Conservation (phyloP, 2,329 filamentous ascomycete genomes). For the Fusarium poae region DNA sequence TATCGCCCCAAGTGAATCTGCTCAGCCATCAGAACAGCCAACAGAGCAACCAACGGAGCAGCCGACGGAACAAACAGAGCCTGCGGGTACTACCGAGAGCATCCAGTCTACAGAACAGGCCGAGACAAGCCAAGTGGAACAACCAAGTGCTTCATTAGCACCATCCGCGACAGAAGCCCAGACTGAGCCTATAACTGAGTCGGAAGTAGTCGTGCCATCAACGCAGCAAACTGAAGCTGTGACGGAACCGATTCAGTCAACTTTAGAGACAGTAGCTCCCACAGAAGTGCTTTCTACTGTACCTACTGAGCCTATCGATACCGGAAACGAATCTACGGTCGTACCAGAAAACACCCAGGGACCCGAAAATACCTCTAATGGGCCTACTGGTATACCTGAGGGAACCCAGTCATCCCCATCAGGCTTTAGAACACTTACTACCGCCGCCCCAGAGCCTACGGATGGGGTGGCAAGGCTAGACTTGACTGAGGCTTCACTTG, state of each 20-base stretch:
- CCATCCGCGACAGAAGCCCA: not conserved
- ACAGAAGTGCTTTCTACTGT: not conserved
- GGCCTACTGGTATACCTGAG: not conserved
- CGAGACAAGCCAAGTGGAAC: not conserved
- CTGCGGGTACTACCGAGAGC: fast-evolving
- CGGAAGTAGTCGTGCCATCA: not conserved
- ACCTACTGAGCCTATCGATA: not conserved
- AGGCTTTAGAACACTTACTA: not conserved
- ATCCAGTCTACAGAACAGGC: not conserved
- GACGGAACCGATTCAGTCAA: fast-evolving
- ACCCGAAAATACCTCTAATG: not conserved
- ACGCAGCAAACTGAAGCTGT: not conserved
- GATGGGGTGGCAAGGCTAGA: not conserved
- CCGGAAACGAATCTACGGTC: not conserved
- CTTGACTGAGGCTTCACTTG: not conserved
- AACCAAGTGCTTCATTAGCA: not conserved
- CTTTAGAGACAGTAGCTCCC: not conserved
- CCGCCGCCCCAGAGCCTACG: not conserved
- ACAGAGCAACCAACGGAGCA: no score
- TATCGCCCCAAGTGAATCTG: not conserved
- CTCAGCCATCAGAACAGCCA: not conserved
- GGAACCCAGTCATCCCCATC: not conserved
- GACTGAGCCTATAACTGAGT: not conserved
- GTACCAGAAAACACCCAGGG: no score
- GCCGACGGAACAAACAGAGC: not conserved